phyloP scores from a whole-genome alignment of 371 early-diverging fungal genomes.

The Rhizomucor miehei region DNA sequence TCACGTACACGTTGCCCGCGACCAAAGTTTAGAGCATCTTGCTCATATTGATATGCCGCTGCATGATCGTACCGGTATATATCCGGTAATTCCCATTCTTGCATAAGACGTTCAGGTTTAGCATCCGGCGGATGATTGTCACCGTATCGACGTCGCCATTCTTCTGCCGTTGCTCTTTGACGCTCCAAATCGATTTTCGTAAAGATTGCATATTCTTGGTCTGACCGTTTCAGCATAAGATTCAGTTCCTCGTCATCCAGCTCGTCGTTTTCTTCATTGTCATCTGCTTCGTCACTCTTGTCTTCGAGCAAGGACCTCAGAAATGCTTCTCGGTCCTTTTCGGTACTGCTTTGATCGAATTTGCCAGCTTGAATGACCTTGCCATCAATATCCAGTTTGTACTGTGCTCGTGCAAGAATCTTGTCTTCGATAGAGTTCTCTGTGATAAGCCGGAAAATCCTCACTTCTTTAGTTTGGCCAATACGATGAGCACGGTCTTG shows the following conservation, averaged over 20 bases:
- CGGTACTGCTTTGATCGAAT: constrained; percentile 95
- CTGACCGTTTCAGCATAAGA: constrained; percentile 41
- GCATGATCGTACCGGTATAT: constrained; percentile 68
- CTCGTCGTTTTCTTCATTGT: constrained; percentile 58
- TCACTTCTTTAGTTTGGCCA: constrained; percentile 99
- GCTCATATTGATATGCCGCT: constrained; percentile 6
- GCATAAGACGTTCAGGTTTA: constrained; percentile 74
- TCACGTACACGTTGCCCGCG: constrained; percentile 73
- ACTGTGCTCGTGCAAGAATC: constrained; percentile 94
- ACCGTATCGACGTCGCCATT: constrained; percentile 33
- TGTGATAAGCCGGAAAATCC: constrained; percentile 96
- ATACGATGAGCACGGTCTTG: constrained; percentile 99
- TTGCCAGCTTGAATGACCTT: constrained; percentile 99
- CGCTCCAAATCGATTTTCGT: constrained; percentile 48
- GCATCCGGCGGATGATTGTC: constrained; percentile 36
- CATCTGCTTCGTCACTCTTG: constrained; percentile 51
- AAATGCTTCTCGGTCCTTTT: constrained; percentile 89
- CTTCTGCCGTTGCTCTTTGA: constrained; percentile 33
- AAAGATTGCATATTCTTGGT: constrained; percentile 43
- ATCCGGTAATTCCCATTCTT: constrained; percentile 86
- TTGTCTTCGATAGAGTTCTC: constrained; percentile 96
- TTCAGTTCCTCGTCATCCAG: constrained; percentile 77
- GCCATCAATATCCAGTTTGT: constrained; percentile 95
- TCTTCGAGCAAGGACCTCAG: constrained; percentile 83
- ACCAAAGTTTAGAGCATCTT: constrained; percentile 24